A percentile compares a stretch with the other conserved stretches of the same genome.
Conservation (phyloP, 495 filamentous ascomycete genomes). For the Hamigera avellanea region DNA sequence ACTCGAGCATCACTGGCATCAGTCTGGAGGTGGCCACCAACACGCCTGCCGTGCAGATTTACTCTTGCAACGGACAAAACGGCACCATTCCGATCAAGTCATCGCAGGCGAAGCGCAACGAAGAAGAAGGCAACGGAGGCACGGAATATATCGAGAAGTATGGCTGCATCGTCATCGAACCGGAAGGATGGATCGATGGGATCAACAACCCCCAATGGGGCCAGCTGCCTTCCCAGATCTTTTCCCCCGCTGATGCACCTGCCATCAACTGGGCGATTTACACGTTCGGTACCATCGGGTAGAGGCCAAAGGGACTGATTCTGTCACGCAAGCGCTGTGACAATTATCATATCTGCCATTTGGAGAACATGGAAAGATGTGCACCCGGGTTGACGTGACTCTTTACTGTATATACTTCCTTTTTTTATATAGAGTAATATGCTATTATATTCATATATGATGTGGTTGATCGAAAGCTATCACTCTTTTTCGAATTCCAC, state of each 20-base stretch:
- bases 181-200: conserved; percentile 60
- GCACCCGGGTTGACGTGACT: too few relatives aligned
- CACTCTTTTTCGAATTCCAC: too few relatives aligned
- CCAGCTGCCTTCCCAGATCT: conserved; percentile 46
- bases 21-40: conserved; percentile 61
- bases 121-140: conserved; percentile 27
- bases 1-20: conserved; percentile 52
- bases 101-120: conserved; percentile 39
- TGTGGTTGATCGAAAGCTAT: too few relatives aligned
- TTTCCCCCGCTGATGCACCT: conserved; percentile 47
- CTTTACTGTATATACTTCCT: too few relatives aligned
- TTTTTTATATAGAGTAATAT: too few relatives aligned
- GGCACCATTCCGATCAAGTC: conserved; percentile 44
- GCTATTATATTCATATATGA: too few relatives aligned
- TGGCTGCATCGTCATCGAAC: conserved; percentile 59
- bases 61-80: conserved; percentile 62
- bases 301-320: background rate
- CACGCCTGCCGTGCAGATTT: conserved; percentile 70
- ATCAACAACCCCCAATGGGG: conserved; percentile 77
- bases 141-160: conserved; percentile 42
- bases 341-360: too few relatives aligned
- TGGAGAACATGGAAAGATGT: too few relatives aligned
- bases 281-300: conserved; percentile 33
- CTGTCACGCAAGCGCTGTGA: too few relatives aligned
- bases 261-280: conserved; percentile 57